Conservation (phyloP, 2,329 filamentous ascomycete species). For the Calycina marina region DNA sequence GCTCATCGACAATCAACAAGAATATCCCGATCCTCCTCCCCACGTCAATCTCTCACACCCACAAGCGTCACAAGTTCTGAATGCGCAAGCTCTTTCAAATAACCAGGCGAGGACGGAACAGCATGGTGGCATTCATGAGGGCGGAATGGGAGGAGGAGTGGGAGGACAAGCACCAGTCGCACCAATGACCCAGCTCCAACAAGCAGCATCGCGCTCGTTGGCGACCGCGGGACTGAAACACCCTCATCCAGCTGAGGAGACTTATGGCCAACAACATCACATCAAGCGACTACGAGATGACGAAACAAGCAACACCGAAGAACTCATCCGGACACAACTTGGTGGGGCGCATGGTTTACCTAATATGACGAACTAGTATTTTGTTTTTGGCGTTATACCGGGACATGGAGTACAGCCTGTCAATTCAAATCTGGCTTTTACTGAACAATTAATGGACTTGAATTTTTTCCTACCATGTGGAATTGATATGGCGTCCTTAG, state of each 20-base stretch:
- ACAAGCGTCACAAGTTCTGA: slow-evolving; percentile 17
- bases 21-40: slow-evolving; percentile 70
- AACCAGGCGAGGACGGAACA: not conserved
- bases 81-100: slow-evolving; percentile 11
- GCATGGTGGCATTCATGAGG: slow-evolving; percentile 7
- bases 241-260: slow-evolving; percentile 8
- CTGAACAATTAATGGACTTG: too few relatives aligned
- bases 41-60: slow-evolving; percentile 58
- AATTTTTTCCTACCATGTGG: too few relatives aligned
- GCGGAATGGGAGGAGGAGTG: too few relatives aligned
- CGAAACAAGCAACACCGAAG: slow-evolving; percentile 33
- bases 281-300: slow-evolving; percentile 27
- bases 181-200: slow-evolving; percentile 23
- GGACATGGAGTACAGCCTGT: too few relatives aligned
- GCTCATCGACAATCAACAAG: slow-evolving; percentile 68
- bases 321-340: slow-evolving; percentile 37
- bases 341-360: slow-evolving; percentile 23
- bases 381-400: too few relatives aligned
- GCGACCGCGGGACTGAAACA: slow-evolving; percentile 23
- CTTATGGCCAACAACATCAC: slow-evolving; percentile 16
- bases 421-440: too few relatives aligned
- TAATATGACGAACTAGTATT: too few relatives aligned
- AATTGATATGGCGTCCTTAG: too few relatives aligned
- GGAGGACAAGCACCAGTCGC: slow-evolving; percentile 22
- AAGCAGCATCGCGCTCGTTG: slow-evolving; percentile 22